These are phyloP conservation scores for Tuber microsphaerosporum DNA, from an alignment of 495 filamentous ascomycete genomes.

Conservation along the genomic window DNA sequence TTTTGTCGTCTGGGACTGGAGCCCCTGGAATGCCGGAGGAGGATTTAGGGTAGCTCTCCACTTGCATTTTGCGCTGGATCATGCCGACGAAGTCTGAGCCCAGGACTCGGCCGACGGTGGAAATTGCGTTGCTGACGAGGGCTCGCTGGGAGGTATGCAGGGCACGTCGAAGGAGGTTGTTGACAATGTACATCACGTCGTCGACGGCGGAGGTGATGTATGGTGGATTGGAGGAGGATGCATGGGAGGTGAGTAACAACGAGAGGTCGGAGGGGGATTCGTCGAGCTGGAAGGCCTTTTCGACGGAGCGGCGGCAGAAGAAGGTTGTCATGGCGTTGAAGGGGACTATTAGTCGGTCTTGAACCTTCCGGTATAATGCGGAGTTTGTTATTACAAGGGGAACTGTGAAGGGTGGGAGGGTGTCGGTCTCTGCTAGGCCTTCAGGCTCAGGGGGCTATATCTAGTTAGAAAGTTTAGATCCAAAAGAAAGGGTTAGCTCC, in stretches of 20 bases:
- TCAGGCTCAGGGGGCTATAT: slow-evolving; percentile 16
- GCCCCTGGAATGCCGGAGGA: slow-evolving; percentile 70
- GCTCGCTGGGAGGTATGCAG: slow-evolving; percentile 73
- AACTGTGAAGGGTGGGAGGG: slow-evolving; percentile 47
- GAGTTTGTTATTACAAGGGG: slow-evolving; percentile 70
- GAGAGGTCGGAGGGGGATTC: slow-evolving; percentile 76
- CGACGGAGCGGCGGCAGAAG: slow-evolving; percentile 90
- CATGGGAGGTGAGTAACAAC: slow-evolving; percentile 48
- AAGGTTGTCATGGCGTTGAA: slow-evolving; percentile 88
- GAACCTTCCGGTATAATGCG: slow-evolving; percentile 65
- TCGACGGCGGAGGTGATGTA: slow-evolving; percentile 94
- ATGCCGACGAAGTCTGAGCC: slow-evolving; percentile 91
- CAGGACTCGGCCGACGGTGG: slow-evolving; percentile 75
- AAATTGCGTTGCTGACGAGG: slow-evolving; percentile 68
- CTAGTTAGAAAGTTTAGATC: slow-evolving; percentile 34
- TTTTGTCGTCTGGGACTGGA: slow-evolving; percentile 72
- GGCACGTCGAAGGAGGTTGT: slow-evolving; percentile 76
- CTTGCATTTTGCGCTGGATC: slow-evolving; percentile 94
- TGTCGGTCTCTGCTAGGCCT: slow-evolving; percentile 21
- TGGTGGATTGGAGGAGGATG: slow-evolving; percentile 57
- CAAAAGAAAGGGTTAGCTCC: slow-evolving; percentile 39
- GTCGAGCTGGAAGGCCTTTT: slow-evolving; percentile 97
- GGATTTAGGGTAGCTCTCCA: slow-evolving; percentile 75
- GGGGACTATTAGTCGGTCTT: slow-evolving; percentile 60
- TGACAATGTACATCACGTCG: slow-evolving; percentile 98